These are phyloP conservation scores for Sisymbrium altissimum DNA, from an alignment of 345 rosid species.

Conservation along the genomic window DNA sequence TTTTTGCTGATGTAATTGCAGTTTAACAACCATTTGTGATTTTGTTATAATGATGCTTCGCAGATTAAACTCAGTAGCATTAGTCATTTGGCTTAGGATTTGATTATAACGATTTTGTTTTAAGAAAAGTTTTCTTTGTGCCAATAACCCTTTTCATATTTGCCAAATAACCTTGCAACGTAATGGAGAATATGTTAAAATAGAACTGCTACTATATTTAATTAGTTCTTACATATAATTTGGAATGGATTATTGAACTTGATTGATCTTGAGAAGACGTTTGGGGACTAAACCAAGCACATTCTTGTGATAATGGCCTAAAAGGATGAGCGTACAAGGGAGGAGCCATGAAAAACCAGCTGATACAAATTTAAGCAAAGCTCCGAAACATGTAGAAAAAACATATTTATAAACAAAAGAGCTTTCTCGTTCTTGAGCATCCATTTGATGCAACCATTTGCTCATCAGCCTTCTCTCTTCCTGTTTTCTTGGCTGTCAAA, in stretches of 20 bases:
- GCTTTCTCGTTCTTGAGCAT: not conserved
- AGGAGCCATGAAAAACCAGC: no score
- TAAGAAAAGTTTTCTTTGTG: not conserved
- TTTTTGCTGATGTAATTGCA: not conserved
- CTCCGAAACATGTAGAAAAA: not conserved
- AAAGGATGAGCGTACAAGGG: not conserved
- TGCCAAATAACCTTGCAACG: not conserved
- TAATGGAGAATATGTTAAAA: not conserved
- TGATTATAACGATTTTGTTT: not conserved
- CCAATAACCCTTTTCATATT: not conserved
- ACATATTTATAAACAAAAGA: no score
- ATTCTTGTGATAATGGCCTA: not conserved
- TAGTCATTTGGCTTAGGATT: not conserved
- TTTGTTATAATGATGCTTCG: not conserved
- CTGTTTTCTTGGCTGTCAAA: no score
- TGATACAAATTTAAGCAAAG: not conserved
- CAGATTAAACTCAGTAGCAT: not conserved
- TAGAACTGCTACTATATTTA: not conserved
- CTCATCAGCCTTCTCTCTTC: no score
- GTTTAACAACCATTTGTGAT: conserved; percentile 9
- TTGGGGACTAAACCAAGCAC: not conserved
- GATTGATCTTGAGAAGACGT: not conserved
- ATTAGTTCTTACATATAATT: not conserved
- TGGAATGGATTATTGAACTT: not conserved
- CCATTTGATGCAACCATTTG: no score